Conservation (phyloP, 306 rosid genomes). For the Elaeagnus macrophylla region DNA sequence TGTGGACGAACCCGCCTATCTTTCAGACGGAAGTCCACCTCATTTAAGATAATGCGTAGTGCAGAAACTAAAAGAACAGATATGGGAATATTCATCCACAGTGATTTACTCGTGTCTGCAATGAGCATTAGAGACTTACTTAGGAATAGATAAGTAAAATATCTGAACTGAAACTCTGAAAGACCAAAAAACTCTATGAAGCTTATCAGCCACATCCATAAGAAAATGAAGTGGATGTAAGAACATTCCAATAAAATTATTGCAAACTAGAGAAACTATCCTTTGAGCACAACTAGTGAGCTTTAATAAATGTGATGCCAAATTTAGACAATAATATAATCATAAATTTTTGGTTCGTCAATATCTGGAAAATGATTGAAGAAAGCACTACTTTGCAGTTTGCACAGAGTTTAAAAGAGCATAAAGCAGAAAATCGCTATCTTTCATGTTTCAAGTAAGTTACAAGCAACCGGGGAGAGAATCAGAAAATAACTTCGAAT, state of each 20-base stretch:
- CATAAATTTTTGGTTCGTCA: no score
- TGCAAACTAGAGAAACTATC: neutral
- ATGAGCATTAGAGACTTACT: neutral
- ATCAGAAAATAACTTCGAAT: no score
- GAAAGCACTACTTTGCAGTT: no score
- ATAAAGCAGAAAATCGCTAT: no score
- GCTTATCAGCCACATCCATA: neutral
- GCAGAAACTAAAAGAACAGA: constrained; percentile 61
- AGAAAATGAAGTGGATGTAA: no score
- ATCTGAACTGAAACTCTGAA: neutral
- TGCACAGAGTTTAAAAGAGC: no score
- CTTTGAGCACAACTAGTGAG: neutral
- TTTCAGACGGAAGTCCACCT: constrained; percentile 75
- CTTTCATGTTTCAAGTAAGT: no score
- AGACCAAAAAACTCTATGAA: neutral
- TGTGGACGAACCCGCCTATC: constrained; percentile 35
- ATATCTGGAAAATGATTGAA: no score
- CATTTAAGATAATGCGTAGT: constrained; percentile 55
- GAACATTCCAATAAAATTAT: no score
- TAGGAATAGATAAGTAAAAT: neutral
- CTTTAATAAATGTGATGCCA: no score
- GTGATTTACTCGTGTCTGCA: constrained; percentile 89
- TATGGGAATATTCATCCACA: constrained; percentile 90
- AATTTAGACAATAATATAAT: no score
- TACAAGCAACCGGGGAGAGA: no score